These are phyloP conservation scores for Zarea fungicola DNA, from an alignment of 2,329 filamentous ascomycete species.

Conservation along the genomic window DNA sequence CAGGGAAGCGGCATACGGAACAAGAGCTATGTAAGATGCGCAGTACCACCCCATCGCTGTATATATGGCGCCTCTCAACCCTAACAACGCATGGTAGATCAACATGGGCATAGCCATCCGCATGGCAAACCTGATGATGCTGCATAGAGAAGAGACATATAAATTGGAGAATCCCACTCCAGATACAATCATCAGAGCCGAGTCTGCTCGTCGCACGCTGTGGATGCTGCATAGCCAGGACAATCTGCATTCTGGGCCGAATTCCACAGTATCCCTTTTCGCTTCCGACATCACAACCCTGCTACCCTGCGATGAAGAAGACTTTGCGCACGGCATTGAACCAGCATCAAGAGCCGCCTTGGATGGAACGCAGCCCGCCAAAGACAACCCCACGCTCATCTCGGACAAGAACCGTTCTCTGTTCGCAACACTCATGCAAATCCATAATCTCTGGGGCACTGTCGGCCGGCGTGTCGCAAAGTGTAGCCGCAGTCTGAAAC, in stretches of 20 bases:
- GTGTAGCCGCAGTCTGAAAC: slow-evolving; percentile 37
- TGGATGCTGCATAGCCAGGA: slow-evolving; percentile 58
- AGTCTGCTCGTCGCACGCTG: slow-evolving; percentile 53
- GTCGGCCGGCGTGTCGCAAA: slow-evolving; percentile 45
- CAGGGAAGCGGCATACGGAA: slow-evolving; percentile 51
- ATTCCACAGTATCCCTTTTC: slow-evolving; percentile 45
- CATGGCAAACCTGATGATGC: slow-evolving; percentile 50
- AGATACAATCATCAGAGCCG: slow-evolving; percentile 43
- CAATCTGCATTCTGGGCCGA: slow-evolving; percentile 49
- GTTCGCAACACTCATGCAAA: slow-evolving; percentile 51
- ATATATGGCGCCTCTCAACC: not conserved
- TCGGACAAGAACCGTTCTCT: slow-evolving; percentile 42
- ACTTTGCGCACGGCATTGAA: slow-evolving; percentile 44
- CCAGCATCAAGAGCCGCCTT: slow-evolving; percentile 47
- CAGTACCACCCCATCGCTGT: not conserved
- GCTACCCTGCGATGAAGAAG: slow-evolving; percentile 47
- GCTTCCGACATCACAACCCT: slow-evolving; percentile 50
- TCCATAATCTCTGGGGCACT: slow-evolving; percentile 49
- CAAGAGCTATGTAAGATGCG: slow-evolving; percentile 44
- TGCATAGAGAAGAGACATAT: slow-evolving; percentile 53
- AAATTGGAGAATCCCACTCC: slow-evolving; percentile 35
- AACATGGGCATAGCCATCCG: slow-evolving; percentile 53
- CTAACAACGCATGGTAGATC: slow-evolving; percentile 34
- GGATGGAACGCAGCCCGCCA: slow-evolving; percentile 46
- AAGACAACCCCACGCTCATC: slow-evolving; percentile 39